phyloP scores from a whole-genome alignment of 352 stramenopile species.

The Pythium aphanidermatum region DNA sequence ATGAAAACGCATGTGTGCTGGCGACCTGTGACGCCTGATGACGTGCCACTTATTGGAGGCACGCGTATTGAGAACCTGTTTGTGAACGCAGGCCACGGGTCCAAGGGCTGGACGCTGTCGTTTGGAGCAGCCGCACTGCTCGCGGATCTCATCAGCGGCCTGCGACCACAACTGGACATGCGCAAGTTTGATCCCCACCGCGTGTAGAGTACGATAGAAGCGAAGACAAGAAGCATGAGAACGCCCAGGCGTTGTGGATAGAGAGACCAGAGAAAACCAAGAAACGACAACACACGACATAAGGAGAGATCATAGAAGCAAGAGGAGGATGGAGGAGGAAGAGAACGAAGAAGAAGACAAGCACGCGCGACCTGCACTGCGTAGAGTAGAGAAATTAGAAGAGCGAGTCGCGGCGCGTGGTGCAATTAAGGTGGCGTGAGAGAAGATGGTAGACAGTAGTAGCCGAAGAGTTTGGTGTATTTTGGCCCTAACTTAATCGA shows the following conservation, averaged over 20 bases:
- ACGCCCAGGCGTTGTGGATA: no score
- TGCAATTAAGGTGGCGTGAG: no score
- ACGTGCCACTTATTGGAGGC: slow-evolving; percentile 74
- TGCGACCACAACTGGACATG: slow-evolving; percentile 74
- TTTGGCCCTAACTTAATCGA: no score
- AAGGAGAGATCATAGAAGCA: no score
- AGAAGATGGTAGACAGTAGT: no score
- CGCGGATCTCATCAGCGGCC: slow-evolving; percentile 75
- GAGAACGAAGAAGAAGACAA: slow-evolving; percentile 9
- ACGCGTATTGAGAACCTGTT: slow-evolving; percentile 80
- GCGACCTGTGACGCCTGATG: slow-evolving; percentile 76
- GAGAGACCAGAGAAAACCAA: no score
- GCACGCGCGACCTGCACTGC: not conserved
- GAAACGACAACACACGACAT: no score
- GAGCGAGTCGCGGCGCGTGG: no score
- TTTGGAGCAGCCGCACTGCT: slow-evolving; percentile 73
- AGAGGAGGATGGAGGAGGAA: no score
- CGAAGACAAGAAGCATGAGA: no score
- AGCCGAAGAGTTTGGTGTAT: no score
- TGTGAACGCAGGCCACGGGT: slow-evolving; percentile 81
- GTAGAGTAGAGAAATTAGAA: no score
- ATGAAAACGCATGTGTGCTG: slow-evolving; percentile 81
- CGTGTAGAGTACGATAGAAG: slow-evolving; percentile 23
- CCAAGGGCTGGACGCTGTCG: slow-evolving; percentile 81
- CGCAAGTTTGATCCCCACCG: slow-evolving; percentile 75